Conservation (phyloP, 1,284 basidiomycete species). For the Malassezia pachydermatis region DNA sequence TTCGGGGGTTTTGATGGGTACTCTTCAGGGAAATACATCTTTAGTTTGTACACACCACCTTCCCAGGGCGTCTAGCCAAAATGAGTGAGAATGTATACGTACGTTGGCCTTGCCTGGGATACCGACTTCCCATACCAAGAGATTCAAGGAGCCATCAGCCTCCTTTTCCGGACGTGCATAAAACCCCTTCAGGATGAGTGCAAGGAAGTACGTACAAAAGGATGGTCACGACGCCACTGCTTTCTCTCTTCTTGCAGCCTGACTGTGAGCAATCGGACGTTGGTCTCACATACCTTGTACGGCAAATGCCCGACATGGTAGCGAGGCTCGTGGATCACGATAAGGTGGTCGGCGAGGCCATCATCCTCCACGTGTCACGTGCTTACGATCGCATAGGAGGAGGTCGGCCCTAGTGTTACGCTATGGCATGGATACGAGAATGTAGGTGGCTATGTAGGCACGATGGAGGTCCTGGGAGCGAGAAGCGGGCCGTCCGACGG, state of each 20-base stretch:
- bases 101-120: slow-evolving; percentile 51
- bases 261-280: not conserved
- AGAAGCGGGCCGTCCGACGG: too few species aligned
- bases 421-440: not conserved
- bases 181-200: slow-evolving; percentile 64
- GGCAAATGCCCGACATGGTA: slow-evolving; percentile 19
- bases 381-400: not conserved
- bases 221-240: slow-evolving; percentile 98
- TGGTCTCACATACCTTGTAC: slow-evolving; percentile 8
- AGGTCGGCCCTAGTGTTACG: not conserved
- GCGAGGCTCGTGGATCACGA: not conserved
- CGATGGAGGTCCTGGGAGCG: too few species aligned
- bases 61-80: slow-evolving; percentile 89
- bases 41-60: slow-evolving; percentile 81
- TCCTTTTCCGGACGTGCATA: slow-evolving; percentile 84
- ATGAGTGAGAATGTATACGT: slow-evolving; percentile 12
- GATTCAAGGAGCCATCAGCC: slow-evolving; percentile 82
- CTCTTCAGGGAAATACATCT: slow-evolving; percentile 57
- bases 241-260: slow-evolving; percentile 73
- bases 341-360: not conserved
- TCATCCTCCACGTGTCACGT: slow-evolving; percentile 3
- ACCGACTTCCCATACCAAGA: slow-evolving; percentile 94
- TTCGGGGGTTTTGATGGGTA: slow-evolving; percentile 93
- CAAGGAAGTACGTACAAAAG: slow-evolving; percentile 65
- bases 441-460: not conserved